These are phyloP conservation scores for Globisporangium yorkense DNA, from an alignment of 352 stramenopile species.

Conservation along the genomic window DNA sequence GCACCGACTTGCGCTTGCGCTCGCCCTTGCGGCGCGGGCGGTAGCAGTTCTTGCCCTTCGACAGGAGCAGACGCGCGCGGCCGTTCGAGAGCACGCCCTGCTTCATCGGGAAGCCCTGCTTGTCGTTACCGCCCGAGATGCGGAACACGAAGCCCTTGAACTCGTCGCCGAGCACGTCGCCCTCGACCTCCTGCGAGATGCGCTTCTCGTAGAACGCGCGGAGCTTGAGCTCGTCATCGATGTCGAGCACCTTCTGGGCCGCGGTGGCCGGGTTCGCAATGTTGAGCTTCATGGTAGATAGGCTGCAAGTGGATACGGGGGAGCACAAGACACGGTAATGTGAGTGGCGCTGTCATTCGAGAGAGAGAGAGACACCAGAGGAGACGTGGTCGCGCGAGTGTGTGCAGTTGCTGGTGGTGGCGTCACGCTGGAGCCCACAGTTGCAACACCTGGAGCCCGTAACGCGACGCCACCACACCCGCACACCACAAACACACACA, in stretches of 20 bases:
- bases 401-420: no score
- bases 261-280: conserved; percentile 98
- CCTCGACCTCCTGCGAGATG: conserved; percentile 99
- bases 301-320: conserved; percentile 9
- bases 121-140: conserved; percentile 99
- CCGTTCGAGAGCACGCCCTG: conserved; percentile 99
- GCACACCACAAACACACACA: background rate
- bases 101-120: conserved; percentile 99
- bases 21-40: conserved; percentile 92
- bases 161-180: conserved; percentile 97
- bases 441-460: background rate
- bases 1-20: conserved; percentile 99
- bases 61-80: conserved; percentile 97
- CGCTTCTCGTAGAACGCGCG: conserved; percentile 99
- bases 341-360: background rate
- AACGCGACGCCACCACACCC: background rate
- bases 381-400: background rate
- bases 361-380: background rate
- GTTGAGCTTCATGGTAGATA: conserved; percentile 97
- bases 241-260: conserved; percentile 99
- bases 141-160: conserved; percentile 99
- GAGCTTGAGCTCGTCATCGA: conserved; percentile 99
- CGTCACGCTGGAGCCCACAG: no score
- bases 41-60: conserved; percentile 98
- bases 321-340: background rate